Evolutionary conservation across 2,329 filamentous ascomycete genomes (phyloP).

Genomic region (Cordyceps cicadae): DNA sequence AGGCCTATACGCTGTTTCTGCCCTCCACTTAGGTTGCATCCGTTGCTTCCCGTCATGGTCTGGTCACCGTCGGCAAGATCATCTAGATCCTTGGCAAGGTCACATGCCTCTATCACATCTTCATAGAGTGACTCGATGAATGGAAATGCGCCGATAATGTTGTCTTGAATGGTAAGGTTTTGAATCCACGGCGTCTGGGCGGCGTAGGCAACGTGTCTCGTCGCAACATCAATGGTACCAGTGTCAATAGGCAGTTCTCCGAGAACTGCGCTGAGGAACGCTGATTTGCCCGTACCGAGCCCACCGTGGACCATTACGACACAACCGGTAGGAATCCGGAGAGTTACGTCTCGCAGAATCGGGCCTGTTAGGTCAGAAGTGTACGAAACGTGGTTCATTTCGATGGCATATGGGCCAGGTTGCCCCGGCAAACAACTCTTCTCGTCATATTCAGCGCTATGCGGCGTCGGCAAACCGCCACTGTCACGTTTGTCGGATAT

Average conservation of each 20-base stretch:
- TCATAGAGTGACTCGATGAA: slow-evolving; percentile 26
- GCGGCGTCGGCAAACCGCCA: neutral
- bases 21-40: slow-evolving; percentile 1
- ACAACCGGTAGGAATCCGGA: slow-evolving; percentile 15
- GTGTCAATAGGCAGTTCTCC: slow-evolving; percentile 19
- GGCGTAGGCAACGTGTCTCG: slow-evolving; percentile 22
- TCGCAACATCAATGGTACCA: slow-evolving; percentile 18
- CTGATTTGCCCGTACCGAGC: slow-evolving; percentile 26
- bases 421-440: neutral
- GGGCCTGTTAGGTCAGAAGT: neutral
- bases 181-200: slow-evolving; percentile 26
- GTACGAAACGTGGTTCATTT: neutral
- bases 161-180: slow-evolving; percentile 27
- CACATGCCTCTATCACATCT: slow-evolving; percentile 26
- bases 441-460: neutral
- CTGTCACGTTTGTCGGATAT: neutral
- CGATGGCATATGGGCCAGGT: neutral
- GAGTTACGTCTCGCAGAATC: neutral
- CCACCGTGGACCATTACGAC: slow-evolving; percentile 25
- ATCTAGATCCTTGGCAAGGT: slow-evolving; percentile 22
- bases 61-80: slow-evolving; percentile 19
- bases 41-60: slow-evolving; percentile 22
- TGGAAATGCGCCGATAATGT: slow-evolving; percentile 26
- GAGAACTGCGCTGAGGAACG: slow-evolving; percentile 23
- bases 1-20: slow-evolving; percentile 3